Evolutionary conservation across 371 early-diverging fungal genomes (phyloP).

Genomic region (Mucor plumbeus): DNA sequence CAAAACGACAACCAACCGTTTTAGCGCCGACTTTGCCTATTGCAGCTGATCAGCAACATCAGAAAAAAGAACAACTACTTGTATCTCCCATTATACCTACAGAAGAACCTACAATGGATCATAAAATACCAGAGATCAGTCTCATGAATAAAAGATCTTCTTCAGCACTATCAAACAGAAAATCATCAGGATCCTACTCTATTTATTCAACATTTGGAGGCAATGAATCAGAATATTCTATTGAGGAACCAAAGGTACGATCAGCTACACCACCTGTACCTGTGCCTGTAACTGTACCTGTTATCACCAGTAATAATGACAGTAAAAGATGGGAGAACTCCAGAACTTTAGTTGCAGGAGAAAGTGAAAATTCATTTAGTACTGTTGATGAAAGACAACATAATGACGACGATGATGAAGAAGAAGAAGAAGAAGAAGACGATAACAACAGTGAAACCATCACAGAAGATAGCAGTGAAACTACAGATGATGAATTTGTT

Average conservation of each 20-base stretch:
- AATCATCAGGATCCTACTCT: conserved; percentile 29
- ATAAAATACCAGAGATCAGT: not conserved
- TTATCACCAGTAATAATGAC: not conserved
- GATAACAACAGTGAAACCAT: conserved; percentile 21
- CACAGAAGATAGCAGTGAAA: conserved; percentile 9
- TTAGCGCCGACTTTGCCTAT: not conserved
- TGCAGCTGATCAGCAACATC: not conserved
- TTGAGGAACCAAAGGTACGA: conserved; percentile 6
- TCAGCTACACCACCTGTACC: conserved; percentile 6
- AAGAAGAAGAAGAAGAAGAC: conserved; percentile 18
- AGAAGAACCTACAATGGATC: not conserved
- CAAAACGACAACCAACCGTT: conserved; percentile 7
- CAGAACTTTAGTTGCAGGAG: conserved; percentile 2
- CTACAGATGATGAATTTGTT: conserved; percentile 30
- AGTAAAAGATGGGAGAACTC: not conserved
- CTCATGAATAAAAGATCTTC: not conserved
- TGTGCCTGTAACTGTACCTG: not conserved
- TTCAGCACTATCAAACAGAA: conserved; percentile 11
- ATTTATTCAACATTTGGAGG: conserved; percentile 36
- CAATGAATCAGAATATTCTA: conserved; percentile 17
- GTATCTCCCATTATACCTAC: not conserved
- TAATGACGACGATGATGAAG: conserved; percentile 24
- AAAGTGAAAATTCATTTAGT: conserved; percentile 24
- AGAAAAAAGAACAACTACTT: not conserved
- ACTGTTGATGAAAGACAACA: conserved; percentile 7